Percentiles rank a stretch among this genome's conserved stretches.
phyloP scores from a whole-genome alignment of 495 filamentous ascomycete genomes.

The Penicillium ucsense region DNA sequence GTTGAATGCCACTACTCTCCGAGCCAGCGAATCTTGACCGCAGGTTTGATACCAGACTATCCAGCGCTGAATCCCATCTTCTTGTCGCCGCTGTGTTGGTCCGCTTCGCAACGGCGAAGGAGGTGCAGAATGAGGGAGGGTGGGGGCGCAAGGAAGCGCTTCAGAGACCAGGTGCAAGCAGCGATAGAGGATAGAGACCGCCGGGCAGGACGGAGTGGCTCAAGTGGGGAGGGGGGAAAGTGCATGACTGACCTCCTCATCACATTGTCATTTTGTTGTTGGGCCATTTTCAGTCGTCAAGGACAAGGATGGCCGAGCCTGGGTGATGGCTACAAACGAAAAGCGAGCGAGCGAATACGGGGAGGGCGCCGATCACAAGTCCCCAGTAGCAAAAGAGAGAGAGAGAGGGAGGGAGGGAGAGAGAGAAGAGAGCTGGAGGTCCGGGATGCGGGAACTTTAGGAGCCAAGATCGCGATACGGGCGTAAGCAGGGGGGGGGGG shows the following conservation, averaged over 20 bases:
- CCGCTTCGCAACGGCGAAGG: too few relatives aligned
- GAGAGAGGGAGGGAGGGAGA: not conserved
- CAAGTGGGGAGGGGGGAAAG: not conserved
- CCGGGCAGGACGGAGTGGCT: too few relatives aligned
- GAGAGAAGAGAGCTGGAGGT: conserved; percentile 2
- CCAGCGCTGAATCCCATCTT: too few relatives aligned
- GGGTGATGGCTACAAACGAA: conserved; percentile 2
- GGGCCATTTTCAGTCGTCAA: conserved; percentile 39
- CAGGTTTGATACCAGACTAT: too few relatives aligned
- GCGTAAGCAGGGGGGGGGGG: conserved; percentile 6
- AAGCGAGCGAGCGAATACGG: conserved; percentile 2
- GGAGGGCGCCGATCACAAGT: conserved; percentile 2
- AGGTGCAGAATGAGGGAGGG: too few relatives aligned
- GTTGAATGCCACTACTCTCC: too few relatives aligned
- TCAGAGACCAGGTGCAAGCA: too few relatives aligned
- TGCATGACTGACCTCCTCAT: conserved; percentile 50
- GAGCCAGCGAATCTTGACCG: too few relatives aligned
- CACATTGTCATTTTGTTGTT: conserved; percentile 55
- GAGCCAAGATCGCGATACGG: conserved; percentile 6
- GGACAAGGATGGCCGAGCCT: conserved; percentile 2
- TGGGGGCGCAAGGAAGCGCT: too few relatives aligned
- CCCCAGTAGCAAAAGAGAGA: not conserved
- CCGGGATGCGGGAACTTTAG: conserved; percentile 3
- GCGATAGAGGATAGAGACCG: too few relatives aligned
- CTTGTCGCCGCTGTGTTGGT: too few relatives aligned